These are phyloP conservation scores for Helichrysum umbraculigerum DNA, from an alignment of 129 eudicot genomes.

Conservation along the genomic window DNA sequence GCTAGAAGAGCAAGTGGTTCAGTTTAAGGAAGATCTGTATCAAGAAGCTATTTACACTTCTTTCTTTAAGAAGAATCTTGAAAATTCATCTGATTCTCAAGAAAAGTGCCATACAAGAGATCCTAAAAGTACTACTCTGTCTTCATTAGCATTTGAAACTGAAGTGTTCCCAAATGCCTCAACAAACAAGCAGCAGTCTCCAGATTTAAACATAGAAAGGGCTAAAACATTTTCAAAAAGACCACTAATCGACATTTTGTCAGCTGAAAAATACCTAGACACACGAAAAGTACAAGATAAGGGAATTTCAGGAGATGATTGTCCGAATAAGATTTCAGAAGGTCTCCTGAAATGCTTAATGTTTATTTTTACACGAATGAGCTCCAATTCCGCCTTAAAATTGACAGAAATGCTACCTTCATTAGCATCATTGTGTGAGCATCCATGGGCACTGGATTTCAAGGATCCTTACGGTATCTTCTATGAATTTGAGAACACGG, in stretches of 20 bases:
- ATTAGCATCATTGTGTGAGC: slow-evolving; percentile 33
- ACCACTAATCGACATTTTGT: slow-evolving; percentile 34
- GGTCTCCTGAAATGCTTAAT: slow-evolving; percentile 61
- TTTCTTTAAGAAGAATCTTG: slow-evolving; percentile 52
- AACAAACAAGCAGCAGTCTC: slow-evolving; percentile 34
- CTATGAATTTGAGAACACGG: slow-evolving; percentile 54
- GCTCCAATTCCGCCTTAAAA: slow-evolving; percentile 38
- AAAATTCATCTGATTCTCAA: slow-evolving; percentile 40
- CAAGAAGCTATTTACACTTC: slow-evolving; percentile 69
- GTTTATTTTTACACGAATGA: slow-evolving; percentile 67
- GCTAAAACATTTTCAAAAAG: slow-evolving; percentile 45
- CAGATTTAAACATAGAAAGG: slow-evolving; percentile 35
- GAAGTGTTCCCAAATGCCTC: slow-evolving; percentile 10
- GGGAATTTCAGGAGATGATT: slow-evolving; percentile 38
- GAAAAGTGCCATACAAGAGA: slow-evolving; percentile 37
- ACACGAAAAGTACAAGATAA: slow-evolving; percentile 48
- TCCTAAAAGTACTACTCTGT: slow-evolving; percentile 14
- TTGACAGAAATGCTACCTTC: slow-evolving; percentile 54
- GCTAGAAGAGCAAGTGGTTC: slow-evolving; percentile 84
- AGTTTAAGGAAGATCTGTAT: slow-evolving; percentile 67
- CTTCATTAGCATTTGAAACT: background rate
- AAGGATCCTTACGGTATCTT: slow-evolving; percentile 74
- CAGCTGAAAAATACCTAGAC: slow-evolving; percentile 43
- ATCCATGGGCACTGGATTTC: slow-evolving; percentile 44
- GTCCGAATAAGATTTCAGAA: slow-evolving; percentile 73